Evolutionary conservation across 1,284 basidiomycete genomes (phyloP).

Genomic region (Quambalaria eucalypti): DNA sequence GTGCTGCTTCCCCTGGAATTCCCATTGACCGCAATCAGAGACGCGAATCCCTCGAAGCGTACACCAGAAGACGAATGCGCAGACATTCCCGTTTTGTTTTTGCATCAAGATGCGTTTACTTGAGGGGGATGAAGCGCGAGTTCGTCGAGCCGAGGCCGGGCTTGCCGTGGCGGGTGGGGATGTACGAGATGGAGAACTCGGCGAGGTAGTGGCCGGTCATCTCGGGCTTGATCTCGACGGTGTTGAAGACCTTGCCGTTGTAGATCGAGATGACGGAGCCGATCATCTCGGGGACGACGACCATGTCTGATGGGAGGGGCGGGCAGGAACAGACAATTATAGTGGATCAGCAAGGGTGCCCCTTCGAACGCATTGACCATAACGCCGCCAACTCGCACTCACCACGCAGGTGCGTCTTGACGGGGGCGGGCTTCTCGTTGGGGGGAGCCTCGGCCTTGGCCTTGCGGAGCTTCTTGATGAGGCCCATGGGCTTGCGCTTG

Average conservation of each 20-base stretch:
- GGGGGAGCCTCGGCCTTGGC: slow-evolving; percentile 97
- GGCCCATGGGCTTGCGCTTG: slow-evolving; percentile 94
- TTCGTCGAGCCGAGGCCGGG: slow-evolving; percentile 88
- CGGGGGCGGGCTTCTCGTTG: slow-evolving; percentile 95
- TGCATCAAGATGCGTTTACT: slow-evolving; percentile 51
- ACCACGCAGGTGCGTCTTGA: slow-evolving; percentile 91
- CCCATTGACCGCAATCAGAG: too few relatives aligned
- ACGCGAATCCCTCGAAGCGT: too few relatives aligned
- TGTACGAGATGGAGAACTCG: slow-evolving; percentile 78
- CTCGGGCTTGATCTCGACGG: slow-evolving; percentile 80
- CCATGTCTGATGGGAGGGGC: slow-evolving; percentile 62
- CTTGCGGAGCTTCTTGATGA: slow-evolving; percentile 99
- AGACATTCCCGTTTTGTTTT: too few relatives aligned
- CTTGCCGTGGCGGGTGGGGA: slow-evolving; percentile 98
- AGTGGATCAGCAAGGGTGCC: neutral
- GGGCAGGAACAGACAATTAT: neutral
- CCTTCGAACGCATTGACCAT: neutral
- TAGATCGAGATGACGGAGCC: slow-evolving; percentile 62
- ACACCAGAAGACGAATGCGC: too few relatives aligned
- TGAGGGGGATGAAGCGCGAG: slow-evolving; percentile 56
- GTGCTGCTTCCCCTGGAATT: too few relatives aligned
- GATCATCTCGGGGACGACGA: slow-evolving; percentile 99
- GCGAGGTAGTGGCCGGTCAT: slow-evolving; percentile 99
- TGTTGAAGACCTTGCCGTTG: slow-evolving; percentile 69
- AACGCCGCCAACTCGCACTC: neutral